A percentile compares a stretch with the other conserved stretches of the same genome.
phyloP scores from a whole-genome alignment of 2,329 filamentous ascomycete genomes.

The Penicillium sp. region DNA sequence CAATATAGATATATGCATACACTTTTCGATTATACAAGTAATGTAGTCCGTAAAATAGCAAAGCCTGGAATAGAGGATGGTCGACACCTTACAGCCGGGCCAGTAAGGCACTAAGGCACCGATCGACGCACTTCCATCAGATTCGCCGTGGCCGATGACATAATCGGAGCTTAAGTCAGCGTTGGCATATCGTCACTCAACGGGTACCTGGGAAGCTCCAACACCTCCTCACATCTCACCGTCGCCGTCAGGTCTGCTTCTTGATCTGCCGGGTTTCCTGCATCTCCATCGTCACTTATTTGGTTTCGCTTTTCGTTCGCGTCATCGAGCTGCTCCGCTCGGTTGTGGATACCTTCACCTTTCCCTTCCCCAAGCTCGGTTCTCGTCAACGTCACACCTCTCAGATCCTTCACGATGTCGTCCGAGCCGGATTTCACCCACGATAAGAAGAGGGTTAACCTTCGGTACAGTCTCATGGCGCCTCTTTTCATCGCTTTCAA shows the following conservation, averaged over 20 bases:
- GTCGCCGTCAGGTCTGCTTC: constrained; percentile 16
- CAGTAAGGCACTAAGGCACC: constrained; percentile 17
- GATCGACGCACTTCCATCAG: constrained; percentile 38
- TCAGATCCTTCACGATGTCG: constrained; percentile 58
- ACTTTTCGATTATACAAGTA: too few species aligned
- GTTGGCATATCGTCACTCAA: constrained; percentile 35
- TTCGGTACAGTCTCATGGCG: constrained; percentile 58
- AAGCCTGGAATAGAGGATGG: too few species aligned
- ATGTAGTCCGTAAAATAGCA: too few species aligned
- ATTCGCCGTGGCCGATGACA: constrained; percentile 33
- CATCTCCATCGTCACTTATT: constrained; percentile 12
- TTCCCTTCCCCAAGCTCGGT: constrained; percentile 24
- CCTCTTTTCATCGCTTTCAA: constrained; percentile 12
- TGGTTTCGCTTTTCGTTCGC: constrained; percentile 13
- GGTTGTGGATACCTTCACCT: constrained; percentile 20
- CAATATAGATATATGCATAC: too few species aligned
- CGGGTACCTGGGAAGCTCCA: constrained; percentile 32
- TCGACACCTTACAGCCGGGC: neutral
- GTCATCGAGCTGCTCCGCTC: constrained; percentile 19
- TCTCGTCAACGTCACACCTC: constrained; percentile 21
- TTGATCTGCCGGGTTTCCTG: constrained; percentile 17
- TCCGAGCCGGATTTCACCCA: constrained; percentile 59
- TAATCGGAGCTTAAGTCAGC: constrained; percentile 33
- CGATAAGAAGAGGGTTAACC: constrained; percentile 76
- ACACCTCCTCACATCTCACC: constrained; percentile 20